A percentile compares a stretch with the other conserved stretches of the same genome.
These are phyloP conservation scores for Neurospora sp. DNA, from an alignment of 495 filamentous ascomycete species.

Conservation along the genomic window DNA sequence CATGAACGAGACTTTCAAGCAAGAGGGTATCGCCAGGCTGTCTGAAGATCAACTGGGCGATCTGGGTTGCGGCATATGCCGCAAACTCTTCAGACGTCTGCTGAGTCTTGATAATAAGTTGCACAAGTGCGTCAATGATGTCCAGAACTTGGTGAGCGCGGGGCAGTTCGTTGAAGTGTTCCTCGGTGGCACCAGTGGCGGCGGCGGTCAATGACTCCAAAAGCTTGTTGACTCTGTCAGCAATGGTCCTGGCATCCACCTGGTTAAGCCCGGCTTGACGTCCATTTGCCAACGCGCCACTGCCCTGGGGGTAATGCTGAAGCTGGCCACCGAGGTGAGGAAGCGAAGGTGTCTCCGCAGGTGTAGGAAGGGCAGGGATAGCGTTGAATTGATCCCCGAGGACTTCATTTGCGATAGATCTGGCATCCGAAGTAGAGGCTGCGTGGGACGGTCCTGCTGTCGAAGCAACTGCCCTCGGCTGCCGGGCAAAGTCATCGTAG, in stretches of 20 bases:
- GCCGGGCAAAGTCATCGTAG: conserved; percentile 88
- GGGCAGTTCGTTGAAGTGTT: conserved; percentile 59
- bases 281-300: conserved; percentile 35
- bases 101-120: conserved; percentile 43
- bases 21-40: conserved; percentile 48
- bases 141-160: conserved; percentile 54
- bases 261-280: conserved; percentile 52
- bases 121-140: conserved; percentile 45
- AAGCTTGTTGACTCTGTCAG: conserved; percentile 56
- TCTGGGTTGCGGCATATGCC: conserved; percentile 54
- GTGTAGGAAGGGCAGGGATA: conserved; percentile 66
- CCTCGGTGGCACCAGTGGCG: conserved; percentile 54
- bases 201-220: conserved; percentile 60
- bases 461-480: conserved; percentile 49
- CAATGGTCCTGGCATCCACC: conserved; percentile 50
- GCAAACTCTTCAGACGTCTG: conserved; percentile 58
- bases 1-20: conserved; percentile 71
- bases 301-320: conserved; percentile 49
- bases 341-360: conserved; percentile 69
- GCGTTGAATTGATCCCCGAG: conserved; percentile 75
- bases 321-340: conserved; percentile 55
- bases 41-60: conserved; percentile 58
- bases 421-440: conserved; percentile 39
- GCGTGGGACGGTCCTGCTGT: conserved; percentile 28
- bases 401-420: conserved; percentile 54